phyloP scores from a whole-genome alignment of 306 rosid species.

The Ceratonia siliqua region DNA sequence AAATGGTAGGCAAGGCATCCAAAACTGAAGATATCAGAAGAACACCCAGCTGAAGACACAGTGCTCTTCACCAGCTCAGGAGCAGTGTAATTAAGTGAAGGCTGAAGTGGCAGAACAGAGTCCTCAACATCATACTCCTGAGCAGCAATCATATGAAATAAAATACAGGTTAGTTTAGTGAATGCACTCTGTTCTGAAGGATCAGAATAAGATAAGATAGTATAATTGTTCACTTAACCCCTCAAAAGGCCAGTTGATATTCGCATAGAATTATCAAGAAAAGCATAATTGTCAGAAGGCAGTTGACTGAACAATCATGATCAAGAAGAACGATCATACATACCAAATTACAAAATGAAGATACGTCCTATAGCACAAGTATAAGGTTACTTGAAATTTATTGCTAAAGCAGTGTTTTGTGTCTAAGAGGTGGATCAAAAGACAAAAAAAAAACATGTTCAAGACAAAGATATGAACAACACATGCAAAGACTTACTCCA shows the following conservation, averaged over 20 bases:
- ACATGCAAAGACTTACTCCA: slow-evolving; percentile 6
- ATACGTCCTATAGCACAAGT: not conserved
- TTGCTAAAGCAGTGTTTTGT: slow-evolving; percentile 1
- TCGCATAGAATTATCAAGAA: slow-evolving; percentile 14
- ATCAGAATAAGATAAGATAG: slow-evolving; percentile 9
- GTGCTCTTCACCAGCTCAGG: slow-evolving; percentile 87
- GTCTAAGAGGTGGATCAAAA: slow-evolving; percentile 17
- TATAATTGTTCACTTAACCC: not conserved
- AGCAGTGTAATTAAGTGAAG: slow-evolving; percentile 89
- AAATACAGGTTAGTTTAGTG: slow-evolving; percentile 15
- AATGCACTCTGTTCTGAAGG: not conserved
- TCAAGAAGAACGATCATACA: not conserved
- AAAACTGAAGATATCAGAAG: slow-evolving; percentile 93
- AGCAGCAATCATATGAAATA: slow-evolving; percentile 31
- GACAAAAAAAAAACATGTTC: not conserved
- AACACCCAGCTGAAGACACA: slow-evolving; percentile 55
- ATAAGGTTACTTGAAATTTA: not conserved
- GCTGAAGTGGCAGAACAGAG: slow-evolving; percentile 88
- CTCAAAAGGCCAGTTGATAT: not conserved
- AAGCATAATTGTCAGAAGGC: not conserved
- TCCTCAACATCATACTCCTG: slow-evolving; percentile 99
- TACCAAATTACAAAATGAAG: slow-evolving; percentile 4
- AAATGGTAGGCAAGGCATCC: slow-evolving; percentile 96
- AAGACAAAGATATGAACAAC: slow-evolving; percentile 19
- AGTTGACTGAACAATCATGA: slow-evolving; percentile 11